A percentile compares a stretch with the other conserved stretches of the same genome.
phyloP scores from a whole-genome alignment of 768 basidiomycete species.

The Phaffia australis region DNA sequence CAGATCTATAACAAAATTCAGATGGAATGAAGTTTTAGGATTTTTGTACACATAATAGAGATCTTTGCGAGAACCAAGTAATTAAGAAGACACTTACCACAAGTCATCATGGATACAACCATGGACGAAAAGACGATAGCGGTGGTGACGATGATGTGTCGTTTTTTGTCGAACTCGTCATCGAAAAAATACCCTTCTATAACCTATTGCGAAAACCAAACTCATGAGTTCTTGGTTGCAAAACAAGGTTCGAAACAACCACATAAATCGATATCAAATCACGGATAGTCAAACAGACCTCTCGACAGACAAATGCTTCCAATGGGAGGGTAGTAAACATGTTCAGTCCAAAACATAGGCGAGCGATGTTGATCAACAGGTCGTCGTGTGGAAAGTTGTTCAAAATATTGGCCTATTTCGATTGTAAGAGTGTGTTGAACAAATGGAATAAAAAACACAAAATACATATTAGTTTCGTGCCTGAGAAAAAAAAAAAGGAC shows the following conservation, averaged over 20 bases:
- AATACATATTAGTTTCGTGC: background rate
- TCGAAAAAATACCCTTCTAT: conserved; percentile 95
- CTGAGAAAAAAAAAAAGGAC: background rate
- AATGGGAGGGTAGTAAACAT: conserved; percentile 98
- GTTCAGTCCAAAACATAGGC: conserved; percentile 60
- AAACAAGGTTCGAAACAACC: background rate
- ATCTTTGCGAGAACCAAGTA: background rate
- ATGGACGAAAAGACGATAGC: conserved; percentile 69
- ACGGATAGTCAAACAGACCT: conserved; percentile 45
- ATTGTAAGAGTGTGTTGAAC: background rate
- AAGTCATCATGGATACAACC: conserved; percentile 37
- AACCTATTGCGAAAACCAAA: conserved; percentile 46
- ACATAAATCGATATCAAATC: background rate
- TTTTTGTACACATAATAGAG: conserved; percentile 6
- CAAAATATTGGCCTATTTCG: conserved; percentile 69
- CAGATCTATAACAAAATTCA: conserved; percentile 76
- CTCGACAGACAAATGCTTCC: conserved; percentile 87
- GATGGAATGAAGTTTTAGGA: conserved; percentile 10
- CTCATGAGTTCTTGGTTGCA: background rate
- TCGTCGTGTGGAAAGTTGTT: conserved; percentile 85
- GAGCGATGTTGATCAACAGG: conserved; percentile 84
- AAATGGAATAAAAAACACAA: background rate
- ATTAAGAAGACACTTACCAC: conserved; percentile 45
- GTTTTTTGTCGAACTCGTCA: conserved; percentile 54
- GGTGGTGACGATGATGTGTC: conserved; percentile 74